Evolutionary conservation across 2,329 filamentous ascomycete species (phyloP).

Genomic region (Fusarium floridanum): DNA sequence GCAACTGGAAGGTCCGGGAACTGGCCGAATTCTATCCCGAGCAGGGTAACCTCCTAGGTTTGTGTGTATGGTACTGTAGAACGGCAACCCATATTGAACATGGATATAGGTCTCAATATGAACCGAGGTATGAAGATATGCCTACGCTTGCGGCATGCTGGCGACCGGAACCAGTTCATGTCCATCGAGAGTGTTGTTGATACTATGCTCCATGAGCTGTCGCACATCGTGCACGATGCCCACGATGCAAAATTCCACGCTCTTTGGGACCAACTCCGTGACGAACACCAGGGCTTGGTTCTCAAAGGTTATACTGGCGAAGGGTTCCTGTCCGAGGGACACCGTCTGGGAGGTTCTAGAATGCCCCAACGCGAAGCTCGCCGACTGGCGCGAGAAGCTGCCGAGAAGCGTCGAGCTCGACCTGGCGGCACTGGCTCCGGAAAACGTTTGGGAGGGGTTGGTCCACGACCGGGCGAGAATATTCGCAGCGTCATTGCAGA

Average conservation of each 20-base stretch:
- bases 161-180: conserved; percentile 81
- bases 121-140: conserved; percentile 84
- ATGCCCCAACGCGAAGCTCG: conserved; percentile 81
- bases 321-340: conserved; percentile 83
- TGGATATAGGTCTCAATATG: conserved; percentile 76
- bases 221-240: conserved; percentile 86
- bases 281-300: conserved; percentile 82
- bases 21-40: conserved; percentile 89
- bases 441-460: conserved; percentile 76
- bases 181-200: conserved; percentile 85
- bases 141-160: conserved; percentile 81
- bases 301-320: conserved; percentile 92
- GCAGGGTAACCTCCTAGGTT: conserved; percentile 79
- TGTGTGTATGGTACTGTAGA: conserved; percentile 13
- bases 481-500: conserved; percentile 79
- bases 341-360: conserved; percentile 75
- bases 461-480: conserved; percentile 68
- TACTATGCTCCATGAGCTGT: conserved; percentile 94
- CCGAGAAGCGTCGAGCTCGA: conserved; percentile 75
- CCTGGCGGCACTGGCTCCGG: conserved; percentile 76
- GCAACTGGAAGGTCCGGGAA: conserved; percentile 82
- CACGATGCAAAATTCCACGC: conserved; percentile 87
- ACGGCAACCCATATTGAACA: not conserved
- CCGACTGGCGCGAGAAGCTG: conserved; percentile 78
- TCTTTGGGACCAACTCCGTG: conserved; percentile 89